Conservation (phyloP, 805 yeast species). For the Sugiyamaella valdiviana region DNA sequence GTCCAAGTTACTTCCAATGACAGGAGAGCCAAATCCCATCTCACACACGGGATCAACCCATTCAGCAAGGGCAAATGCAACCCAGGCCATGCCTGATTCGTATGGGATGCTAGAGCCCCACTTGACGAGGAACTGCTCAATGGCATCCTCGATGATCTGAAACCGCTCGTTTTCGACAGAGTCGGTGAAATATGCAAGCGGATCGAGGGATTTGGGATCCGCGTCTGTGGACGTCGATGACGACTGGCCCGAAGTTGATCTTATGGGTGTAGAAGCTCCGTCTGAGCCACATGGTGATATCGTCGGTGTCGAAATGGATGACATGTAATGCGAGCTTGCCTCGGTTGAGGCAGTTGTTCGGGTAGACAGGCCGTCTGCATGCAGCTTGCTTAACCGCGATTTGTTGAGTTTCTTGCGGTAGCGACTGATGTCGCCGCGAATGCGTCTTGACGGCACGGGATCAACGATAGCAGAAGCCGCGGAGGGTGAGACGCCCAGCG, state of each 20-base stretch:
- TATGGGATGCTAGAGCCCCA: constrained; percentile 77
- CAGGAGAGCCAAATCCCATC: constrained; percentile 5
- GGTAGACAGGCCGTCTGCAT: neutral
- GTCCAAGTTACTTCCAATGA: neutral
- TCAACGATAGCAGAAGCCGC: neutral
- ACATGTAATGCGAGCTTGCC: constrained; percentile 6
- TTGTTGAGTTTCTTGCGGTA: constrained; percentile 19
- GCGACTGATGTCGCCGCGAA: constrained; percentile 29
- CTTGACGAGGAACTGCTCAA: constrained; percentile 57
- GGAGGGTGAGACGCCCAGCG: neutral
- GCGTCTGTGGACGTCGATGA: constrained; percentile 1
- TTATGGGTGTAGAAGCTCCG: neutral
- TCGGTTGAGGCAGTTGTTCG: constrained; percentile 7
- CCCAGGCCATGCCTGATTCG: constrained; percentile 80
- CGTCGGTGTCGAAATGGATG: constrained; percentile 7
- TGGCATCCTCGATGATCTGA: constrained; percentile 46
- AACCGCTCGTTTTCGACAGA: constrained; percentile 17
- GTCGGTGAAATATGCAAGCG: constrained; percentile 11
- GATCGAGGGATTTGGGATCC: constrained; percentile 8
- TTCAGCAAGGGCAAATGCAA: constrained; percentile 80
- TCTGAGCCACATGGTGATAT: neutral
- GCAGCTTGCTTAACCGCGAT: constrained; percentile 2
- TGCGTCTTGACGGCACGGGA: constrained; percentile 20
- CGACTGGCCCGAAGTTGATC: neutral
- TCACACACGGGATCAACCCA: constrained; percentile 68